Evolutionary conservation across 768 basidiomycete species (phyloP).

Genomic region (Pholiota molesta): DNA sequence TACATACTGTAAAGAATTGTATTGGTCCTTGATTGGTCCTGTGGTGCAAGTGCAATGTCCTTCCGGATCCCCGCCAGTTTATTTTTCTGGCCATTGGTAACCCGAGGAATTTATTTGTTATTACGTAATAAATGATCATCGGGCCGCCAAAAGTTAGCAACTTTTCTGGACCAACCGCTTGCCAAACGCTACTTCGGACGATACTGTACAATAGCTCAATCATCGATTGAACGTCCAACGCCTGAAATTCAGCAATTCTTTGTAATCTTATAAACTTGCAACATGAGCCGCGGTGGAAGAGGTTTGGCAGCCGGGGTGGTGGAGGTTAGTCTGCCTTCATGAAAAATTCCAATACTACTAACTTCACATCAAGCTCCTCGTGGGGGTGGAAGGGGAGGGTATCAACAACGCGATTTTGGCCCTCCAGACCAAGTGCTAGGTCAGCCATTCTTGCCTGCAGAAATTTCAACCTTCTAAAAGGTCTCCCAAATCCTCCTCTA

Average conservation of each 20-base stretch:
- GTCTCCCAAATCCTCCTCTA: conserved; percentile 29
- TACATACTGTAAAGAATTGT: too few species aligned
- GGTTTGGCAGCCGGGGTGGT: conserved; percentile 60
- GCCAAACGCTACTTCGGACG: neutral
- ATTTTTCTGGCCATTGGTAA: too few species aligned
- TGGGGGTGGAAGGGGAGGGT: conserved; percentile 72
- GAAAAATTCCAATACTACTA: conserved; percentile 1
- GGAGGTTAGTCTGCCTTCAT: conserved; percentile 37
- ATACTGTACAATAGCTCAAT: neutral
- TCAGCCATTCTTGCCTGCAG: conserved; percentile 30
- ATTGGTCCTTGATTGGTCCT: too few species aligned
- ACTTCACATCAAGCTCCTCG: conserved; percentile 38
- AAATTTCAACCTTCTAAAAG: neutral
- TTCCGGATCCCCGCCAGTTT: too few species aligned
- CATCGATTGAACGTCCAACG: neutral
- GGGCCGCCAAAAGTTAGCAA: neutral
- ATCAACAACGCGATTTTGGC: conserved; percentile 70
- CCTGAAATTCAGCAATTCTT: neutral
- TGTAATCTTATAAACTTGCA: neutral
- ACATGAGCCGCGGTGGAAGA: conserved; percentile 51
- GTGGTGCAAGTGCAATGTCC: too few species aligned
- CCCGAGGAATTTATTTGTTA: neutral
- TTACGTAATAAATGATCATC: neutral
- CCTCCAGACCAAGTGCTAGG: conserved; percentile 83
- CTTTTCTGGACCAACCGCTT: neutral